These are phyloP conservation scores for Dichotomopilus funicola DNA, from an alignment of 2,329 filamentous ascomycete genomes.

Conservation along the genomic window DNA sequence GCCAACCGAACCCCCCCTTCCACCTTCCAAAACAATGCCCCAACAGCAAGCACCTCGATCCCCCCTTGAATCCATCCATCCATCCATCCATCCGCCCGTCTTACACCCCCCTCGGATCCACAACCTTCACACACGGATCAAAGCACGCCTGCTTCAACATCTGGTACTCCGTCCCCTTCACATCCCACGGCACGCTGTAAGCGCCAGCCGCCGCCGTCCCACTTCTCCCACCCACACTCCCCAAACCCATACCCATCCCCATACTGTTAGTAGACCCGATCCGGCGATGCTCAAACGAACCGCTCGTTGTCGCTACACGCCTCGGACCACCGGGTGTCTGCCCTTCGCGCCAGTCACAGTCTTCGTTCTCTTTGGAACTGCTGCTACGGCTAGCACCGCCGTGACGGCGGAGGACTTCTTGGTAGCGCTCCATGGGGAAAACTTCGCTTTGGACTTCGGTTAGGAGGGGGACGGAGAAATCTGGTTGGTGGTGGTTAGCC, in stretches of 20 bases:
- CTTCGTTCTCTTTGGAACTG: neutral
- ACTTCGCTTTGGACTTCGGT: conserved; percentile 12
- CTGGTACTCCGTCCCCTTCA: conserved; percentile 17
- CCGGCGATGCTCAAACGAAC: conserved; percentile 2
- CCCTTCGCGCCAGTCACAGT: conserved; percentile 8
- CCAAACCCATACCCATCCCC: no score
- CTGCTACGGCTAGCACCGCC: neutral
- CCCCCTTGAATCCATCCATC: neutral
- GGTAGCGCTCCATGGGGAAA: conserved; percentile 15
- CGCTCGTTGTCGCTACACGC: conserved; percentile 5
- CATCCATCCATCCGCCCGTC: neutral
- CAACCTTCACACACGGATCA: conserved; percentile 15
- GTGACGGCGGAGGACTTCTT: conserved; percentile 13
- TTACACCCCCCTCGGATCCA: conserved; percentile 7
- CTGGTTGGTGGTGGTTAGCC: neutral
- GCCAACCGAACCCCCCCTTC: no score
- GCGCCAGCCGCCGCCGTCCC: neutral
- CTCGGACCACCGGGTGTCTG: neutral
- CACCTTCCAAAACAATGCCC: no score
- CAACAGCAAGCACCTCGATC: no score
- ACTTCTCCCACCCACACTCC: no score
- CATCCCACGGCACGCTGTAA: conserved; percentile 16
- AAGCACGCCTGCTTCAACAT: conserved; percentile 16
- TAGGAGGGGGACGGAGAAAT: conserved; percentile 17
- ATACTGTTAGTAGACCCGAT: no score